Percentiles rank a stretch among this genome's conserved stretches.
phyloP scores from a whole-genome alignment of 306 rosid species.

The Rubus idaeus region DNA sequence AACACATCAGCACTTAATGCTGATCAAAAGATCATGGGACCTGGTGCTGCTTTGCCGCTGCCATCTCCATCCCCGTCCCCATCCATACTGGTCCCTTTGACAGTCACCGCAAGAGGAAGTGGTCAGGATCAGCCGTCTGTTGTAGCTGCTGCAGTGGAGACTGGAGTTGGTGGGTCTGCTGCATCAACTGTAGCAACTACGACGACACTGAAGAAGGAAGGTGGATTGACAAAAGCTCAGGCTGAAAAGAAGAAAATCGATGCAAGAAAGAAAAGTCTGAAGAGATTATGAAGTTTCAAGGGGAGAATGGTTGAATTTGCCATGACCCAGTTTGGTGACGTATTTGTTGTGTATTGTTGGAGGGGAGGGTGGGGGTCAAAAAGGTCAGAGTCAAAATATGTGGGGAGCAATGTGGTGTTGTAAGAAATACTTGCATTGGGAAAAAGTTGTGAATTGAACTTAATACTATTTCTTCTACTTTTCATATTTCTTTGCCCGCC shows the following conservation, averaged over 20 bases:
- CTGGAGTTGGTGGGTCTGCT: conserved; percentile 38
- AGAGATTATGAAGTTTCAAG: conserved; percentile 63
- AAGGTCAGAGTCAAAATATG: neutral
- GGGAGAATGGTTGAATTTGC: conserved; percentile 29
- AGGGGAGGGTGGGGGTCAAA: neutral
- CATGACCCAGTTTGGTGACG: conserved; percentile 25
- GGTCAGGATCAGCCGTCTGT: conserved; percentile 48
- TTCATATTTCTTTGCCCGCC: neutral
- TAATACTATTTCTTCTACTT: neutral
- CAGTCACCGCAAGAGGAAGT: conserved; percentile 45
- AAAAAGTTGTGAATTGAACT: conserved; percentile 10
- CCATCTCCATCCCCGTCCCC: conserved; percentile 40
- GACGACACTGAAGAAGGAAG: conserved; percentile 55
- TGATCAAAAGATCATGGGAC: conserved; percentile 54
- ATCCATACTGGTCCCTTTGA: conserved; percentile 32
- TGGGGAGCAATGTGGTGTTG: conserved; percentile 3
- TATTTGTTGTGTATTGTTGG: conserved; percentile 18
- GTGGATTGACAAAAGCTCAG: conserved; percentile 55
- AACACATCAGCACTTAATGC: conserved; percentile 53
- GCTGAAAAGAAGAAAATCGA: conserved; percentile 93
- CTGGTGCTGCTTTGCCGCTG: conserved; percentile 50
- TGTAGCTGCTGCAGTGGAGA: conserved; percentile 30
- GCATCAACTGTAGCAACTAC: conserved; percentile 32
- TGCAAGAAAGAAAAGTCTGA: conserved; percentile 96
- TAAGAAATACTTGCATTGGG: conserved; percentile 19